Base-by-base conservation (phyloP, 106 monocot species). In the Hemerocallis citrina region DNA sequence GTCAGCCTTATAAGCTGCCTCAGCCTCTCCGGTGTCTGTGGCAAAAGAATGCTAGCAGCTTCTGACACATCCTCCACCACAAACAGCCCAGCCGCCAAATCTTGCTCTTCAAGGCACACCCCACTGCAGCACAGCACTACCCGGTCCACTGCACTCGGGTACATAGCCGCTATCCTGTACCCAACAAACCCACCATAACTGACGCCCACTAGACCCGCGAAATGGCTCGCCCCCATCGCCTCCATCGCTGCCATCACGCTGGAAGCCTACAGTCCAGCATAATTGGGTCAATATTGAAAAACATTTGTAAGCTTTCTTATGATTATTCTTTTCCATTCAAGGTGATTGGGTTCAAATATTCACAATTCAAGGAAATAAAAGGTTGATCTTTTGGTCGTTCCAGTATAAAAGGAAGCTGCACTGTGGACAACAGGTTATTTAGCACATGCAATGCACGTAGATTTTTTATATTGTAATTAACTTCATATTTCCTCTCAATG, bases 141-240 rank as follows among this genome's bases (percentile, higher is more conserved):
- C 22, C 72, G 70, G 55, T 83, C 86, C 34, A 92, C 86, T 62
- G 65, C 42, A 25, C 15, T 62, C 0, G 77, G 68, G 65, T 36
- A 84, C 80, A 79, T 68, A 38, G 56, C 78, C 56, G 92, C 88
- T n/a, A 88, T 60, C 54, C 62, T 66, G 73, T 88, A 88, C 4
- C 58, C 92, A 21, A 93, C 92, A 66, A 93, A 88, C 15, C 88
- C 92, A 3, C 92, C 92, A 46, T 88, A 93, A 59, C 88, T 84
- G 28, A 79, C 76, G 49, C 92, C 92, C 6, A 81, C 84, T 3
- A 81, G 73, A 12, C 76, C 39, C 27, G 66, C 56, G 35, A 84
- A 67, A 38, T 62, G 72, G 21, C n/a, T 44, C 27, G 71, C 67
- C 34, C 81, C 83, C 9, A 73, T 66, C 59, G 68, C 48, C 48